Conservation (phyloP, 306 rosid genomes). For the Vigna trinervia region DNA sequence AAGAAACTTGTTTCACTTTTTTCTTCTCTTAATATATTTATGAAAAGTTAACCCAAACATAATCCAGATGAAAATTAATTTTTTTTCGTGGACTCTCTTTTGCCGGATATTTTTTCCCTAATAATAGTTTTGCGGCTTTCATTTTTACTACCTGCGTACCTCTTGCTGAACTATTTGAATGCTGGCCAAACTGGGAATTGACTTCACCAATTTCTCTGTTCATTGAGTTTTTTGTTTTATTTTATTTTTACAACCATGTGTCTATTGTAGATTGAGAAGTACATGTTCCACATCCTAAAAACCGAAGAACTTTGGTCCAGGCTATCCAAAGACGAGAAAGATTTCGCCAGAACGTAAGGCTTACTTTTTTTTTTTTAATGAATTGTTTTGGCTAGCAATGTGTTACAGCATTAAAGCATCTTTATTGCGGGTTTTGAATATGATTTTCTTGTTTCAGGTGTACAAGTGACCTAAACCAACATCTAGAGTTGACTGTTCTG, state of each 20-base stretch:
- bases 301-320: conserved; percentile 66
- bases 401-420: conserved; percentile 3
- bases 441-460: conserved; percentile 65
- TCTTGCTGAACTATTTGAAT: conserved; percentile 31
- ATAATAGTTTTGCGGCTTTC: background rate
- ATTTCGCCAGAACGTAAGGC: conserved; percentile 64
- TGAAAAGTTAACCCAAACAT: no score
- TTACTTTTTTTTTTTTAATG: background rate
- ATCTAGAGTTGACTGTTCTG: conserved; percentile 75
- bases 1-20: no score
- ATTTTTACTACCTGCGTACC: background rate
- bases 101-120: conserved; percentile 1
- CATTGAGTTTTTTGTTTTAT: conserved; percentile 23
- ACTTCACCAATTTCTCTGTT: conserved; percentile 21
- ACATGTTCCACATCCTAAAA: conserved; percentile 72
- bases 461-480: conserved; percentile 66
- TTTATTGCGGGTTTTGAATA: conserved; percentile 38
- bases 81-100: conserved; percentile 6
- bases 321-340: conserved; percentile 76
- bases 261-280: conserved; percentile 77
- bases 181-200: background rate
- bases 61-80: background rate
- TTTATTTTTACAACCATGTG: conserved; percentile 14
- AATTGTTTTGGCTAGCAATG: background rate
- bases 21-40: no score